phyloP scores from a whole-genome alignment of 371 early-diverging fungal species.

The Mucor velutinosus region DNA sequence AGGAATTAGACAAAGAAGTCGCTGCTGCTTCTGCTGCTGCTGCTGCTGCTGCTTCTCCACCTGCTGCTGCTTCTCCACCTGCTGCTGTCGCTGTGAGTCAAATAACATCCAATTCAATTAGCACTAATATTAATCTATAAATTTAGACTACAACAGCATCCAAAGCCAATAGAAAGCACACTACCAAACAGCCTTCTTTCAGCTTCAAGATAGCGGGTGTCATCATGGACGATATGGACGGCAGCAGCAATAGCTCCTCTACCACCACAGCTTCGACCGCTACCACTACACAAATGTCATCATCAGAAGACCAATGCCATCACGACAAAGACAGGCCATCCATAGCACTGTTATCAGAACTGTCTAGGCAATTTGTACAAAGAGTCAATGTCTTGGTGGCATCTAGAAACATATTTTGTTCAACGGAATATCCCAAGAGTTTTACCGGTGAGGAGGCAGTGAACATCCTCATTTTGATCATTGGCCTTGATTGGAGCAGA shows the following conservation, averaged over 20 bases:
- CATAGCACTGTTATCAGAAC: slow-evolving; percentile 7
- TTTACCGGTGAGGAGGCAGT: slow-evolving; percentile 46
- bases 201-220: slow-evolving; percentile 1
- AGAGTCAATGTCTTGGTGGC: neutral
- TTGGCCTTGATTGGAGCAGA: slow-evolving; percentile 10
- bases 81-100: neutral
- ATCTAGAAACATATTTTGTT: slow-evolving; percentile 32
- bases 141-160: neutral
- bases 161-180: neutral
- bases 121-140: neutral
- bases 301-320: neutral
- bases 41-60: neutral
- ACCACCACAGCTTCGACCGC: neutral
- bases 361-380: neutral
- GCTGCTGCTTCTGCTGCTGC: neutral
- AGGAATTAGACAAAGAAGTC: slow-evolving; percentile 21
- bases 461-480: slow-evolving; percentile 1
- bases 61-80: too few relatives aligned
- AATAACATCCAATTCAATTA: neutral
- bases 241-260: neutral
- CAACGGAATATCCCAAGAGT: slow-evolving; percentile 39
- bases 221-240: neutral
- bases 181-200: neutral
- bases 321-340: neutral
- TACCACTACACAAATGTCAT: neutral